Evolutionary conservation across 2,329 filamentous ascomycete species (phyloP).

Genomic region (Tolypocladium amazonense): DNA sequence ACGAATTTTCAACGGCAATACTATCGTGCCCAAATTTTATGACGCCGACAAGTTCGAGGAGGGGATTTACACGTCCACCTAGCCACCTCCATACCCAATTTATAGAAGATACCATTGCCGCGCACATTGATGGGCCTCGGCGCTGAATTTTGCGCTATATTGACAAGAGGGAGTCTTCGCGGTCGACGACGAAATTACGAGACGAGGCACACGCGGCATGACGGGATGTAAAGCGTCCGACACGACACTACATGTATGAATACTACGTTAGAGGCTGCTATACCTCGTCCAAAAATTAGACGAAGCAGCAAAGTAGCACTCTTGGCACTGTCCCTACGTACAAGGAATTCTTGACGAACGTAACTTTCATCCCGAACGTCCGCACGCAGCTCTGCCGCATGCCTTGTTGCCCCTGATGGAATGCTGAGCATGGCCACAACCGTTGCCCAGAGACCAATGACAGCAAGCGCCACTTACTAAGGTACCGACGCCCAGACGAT

Average conservation of each 20-base stretch:
- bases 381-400: background rate
- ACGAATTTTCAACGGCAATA: constrained; percentile 78
- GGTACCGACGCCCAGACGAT: too few relatives aligned
- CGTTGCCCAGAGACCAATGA: background rate
- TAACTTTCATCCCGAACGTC: background rate
- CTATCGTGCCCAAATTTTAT: constrained; percentile 74
- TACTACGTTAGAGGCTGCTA: background rate
- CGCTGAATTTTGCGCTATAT: background rate
- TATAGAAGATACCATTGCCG: background rate
- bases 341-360: background rate
- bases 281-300: background rate
- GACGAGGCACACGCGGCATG: background rate
- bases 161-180: background rate
- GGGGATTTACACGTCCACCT: constrained; percentile 36
- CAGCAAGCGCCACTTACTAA: background rate
- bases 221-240: background rate
- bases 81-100: background rate
- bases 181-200: background rate
- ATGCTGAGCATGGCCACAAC: background rate
- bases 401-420: background rate
- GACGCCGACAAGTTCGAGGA: constrained; percentile 72
- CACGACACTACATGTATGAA: background rate
- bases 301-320: background rate
- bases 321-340: background rate
- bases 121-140: background rate